Percentiles rank a stretch among this genome's conserved stretches.
phyloP scores from a whole-genome alignment of 352 stramenopile genomes.

The Phytophthora agathidicida region DNA sequence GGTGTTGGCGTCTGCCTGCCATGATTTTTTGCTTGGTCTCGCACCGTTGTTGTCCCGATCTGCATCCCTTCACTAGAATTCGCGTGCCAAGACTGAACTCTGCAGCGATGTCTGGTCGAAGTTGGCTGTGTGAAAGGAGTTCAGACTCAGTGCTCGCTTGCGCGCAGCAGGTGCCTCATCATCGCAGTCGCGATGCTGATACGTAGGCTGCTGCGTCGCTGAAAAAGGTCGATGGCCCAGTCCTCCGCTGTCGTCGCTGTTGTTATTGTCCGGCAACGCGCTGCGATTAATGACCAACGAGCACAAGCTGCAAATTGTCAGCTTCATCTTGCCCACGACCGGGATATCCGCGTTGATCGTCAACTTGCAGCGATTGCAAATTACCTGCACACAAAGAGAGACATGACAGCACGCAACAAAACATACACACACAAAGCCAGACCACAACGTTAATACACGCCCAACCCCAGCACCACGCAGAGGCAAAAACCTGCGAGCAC shows the following conservation, averaged over 20 bases:
- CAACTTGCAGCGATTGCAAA: conserved; percentile 75
- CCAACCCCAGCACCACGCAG: conserved; percentile 1
- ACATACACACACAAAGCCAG: no score
- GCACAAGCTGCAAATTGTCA: conserved; percentile 85
- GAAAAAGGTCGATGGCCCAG: conserved; percentile 59
- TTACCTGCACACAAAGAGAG: conserved; percentile 46
- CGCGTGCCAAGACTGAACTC: conserved; percentile 48
- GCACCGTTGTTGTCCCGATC: conserved; percentile 5
- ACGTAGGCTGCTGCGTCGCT: conserved; percentile 33
- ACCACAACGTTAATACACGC: conserved; percentile 19
- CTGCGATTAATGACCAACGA: conserved; percentile 79
- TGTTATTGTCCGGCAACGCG: conserved; percentile 50
- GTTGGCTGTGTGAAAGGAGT: conserved; percentile 85
- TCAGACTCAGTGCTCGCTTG: conserved; percentile 64
- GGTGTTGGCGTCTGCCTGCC: background rate
- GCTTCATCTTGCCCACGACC: conserved; percentile 86
- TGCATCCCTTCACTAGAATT: conserved; percentile 36
- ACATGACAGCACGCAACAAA: conserved; percentile 12
- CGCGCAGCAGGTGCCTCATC: conserved; percentile 35
- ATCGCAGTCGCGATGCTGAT: conserved; percentile 36
- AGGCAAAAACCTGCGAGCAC: conserved; percentile 14
- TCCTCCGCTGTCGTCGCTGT: conserved; percentile 39
- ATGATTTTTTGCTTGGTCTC: conserved; percentile 4
- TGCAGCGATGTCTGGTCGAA: conserved; percentile 74
- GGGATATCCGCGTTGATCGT: conserved; percentile 83